These are phyloP conservation scores for Tranzscheliella williamsii DNA, from an alignment of 1,284 basidiomycete genomes.

Conservation along the genomic window DNA sequence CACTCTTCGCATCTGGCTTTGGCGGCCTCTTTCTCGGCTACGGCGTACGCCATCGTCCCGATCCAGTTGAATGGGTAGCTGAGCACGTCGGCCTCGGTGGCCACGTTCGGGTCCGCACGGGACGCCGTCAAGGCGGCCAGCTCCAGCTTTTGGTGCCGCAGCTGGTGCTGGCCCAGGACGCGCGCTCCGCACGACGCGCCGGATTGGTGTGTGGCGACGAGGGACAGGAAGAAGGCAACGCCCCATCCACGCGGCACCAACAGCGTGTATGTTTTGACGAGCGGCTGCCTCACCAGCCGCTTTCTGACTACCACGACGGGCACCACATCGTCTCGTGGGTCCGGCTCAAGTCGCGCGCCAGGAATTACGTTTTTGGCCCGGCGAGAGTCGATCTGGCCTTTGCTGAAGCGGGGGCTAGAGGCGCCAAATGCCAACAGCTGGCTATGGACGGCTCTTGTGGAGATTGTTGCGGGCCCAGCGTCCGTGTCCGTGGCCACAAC, in stretches of 20 bases:
- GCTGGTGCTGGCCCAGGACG: slow-evolving; percentile 50
- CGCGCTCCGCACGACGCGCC: slow-evolving; percentile 32
- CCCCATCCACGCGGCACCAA: slow-evolving; percentile 58
- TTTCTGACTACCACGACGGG: slow-evolving; percentile 42
- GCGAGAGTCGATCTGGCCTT: slow-evolving; percentile 52
- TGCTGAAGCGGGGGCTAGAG: slow-evolving; percentile 34
- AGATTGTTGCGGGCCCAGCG: not conserved
- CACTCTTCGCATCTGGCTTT: slow-evolving; percentile 23
- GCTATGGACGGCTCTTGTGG: too few relatives aligned
- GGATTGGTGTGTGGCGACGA: slow-evolving; percentile 44
- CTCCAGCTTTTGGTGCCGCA: slow-evolving; percentile 40
- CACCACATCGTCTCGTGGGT: slow-evolving; percentile 41
- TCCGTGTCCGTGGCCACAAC: not conserved
- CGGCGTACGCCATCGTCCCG: slow-evolving; percentile 22
- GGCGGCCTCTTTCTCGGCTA: slow-evolving; percentile 16
- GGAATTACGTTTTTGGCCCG: slow-evolving; percentile 30
- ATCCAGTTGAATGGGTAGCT: slow-evolving; percentile 51
- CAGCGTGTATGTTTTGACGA: slow-evolving; percentile 40
- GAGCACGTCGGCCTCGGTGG: slow-evolving; percentile 3
- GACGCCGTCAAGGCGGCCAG: slow-evolving; percentile 13
- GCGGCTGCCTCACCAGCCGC: slow-evolving; percentile 7
- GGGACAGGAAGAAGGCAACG: slow-evolving; percentile 49
- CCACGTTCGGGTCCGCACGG: not conserved
- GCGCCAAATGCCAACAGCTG: slow-evolving; percentile 25
- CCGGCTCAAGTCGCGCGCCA: slow-evolving; percentile 34